Evolutionary conservation across 1,284 basidiomycete genomes (phyloP).

Genomic region (Ceratobasidium sp.): DNA sequence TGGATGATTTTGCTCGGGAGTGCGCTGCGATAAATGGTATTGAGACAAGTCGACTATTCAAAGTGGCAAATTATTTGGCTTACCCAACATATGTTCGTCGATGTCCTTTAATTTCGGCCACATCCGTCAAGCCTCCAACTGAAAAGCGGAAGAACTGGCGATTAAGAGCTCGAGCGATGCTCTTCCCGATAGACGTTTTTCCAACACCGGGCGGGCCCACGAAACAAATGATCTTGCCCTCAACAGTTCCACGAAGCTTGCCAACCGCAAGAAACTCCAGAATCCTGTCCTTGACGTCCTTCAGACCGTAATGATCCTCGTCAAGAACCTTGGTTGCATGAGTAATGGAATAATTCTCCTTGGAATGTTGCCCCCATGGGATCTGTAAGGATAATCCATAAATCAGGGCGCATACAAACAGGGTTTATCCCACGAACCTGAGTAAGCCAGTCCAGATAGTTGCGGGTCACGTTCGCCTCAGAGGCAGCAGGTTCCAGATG

Average conservation of each 20-base stretch:
- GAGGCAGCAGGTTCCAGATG: conserved; percentile 92
- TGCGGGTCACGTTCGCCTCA: conserved; percentile 96
- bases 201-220: conserved; percentile 98
- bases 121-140: conserved; percentile 95
- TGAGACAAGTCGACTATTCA: background rate
- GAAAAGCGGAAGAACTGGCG: conserved; percentile 96
- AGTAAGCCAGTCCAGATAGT: conserved; percentile 96
- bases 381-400: conserved; percentile 62
- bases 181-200: conserved; percentile 94
- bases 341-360: conserved; percentile 91
- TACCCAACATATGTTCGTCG: conserved; percentile 95
- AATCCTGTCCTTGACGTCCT: conserved; percentile 96
- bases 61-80: conserved; percentile 20
- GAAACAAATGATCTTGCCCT: conserved; percentile 98
- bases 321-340: conserved; percentile 89
- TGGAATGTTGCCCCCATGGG: conserved; percentile 96
- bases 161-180: conserved; percentile 87
- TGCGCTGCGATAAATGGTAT: conserved; percentile 64
- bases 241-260: conserved; percentile 94
- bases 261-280: conserved; percentile 98
- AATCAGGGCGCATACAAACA: background rate
- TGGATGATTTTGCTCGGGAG: conserved; percentile 99
- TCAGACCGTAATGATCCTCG: conserved; percentile 96
- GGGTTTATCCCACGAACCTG: conserved; percentile 63
- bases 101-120: conserved; percentile 99